A percentile compares a stretch with the other conserved stretches of the same genome.
Conservation (phyloP, 2,329 filamentous ascomycete species). For the Periconia sp. region DNA sequence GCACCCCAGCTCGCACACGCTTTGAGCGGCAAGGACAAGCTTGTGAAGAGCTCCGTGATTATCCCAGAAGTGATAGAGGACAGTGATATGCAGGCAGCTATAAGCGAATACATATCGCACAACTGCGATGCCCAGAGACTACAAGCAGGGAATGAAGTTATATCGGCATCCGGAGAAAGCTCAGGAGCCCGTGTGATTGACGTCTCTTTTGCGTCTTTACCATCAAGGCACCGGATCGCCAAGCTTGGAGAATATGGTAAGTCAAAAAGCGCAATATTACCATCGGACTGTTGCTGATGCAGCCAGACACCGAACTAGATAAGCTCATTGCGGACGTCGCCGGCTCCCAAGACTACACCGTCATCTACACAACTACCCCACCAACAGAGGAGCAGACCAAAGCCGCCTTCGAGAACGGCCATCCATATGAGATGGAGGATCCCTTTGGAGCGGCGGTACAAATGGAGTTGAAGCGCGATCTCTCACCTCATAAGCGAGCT, state of each 20-base stretch:
- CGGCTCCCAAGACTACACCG: conserved; percentile 66
- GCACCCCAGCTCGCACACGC: conserved; percentile 62
- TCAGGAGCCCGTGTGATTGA: conserved; percentile 5
- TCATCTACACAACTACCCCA: conserved; percentile 76
- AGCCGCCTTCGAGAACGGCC: conserved; percentile 23
- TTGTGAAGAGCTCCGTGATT: conserved; percentile 58
- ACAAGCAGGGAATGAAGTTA: too few species aligned
- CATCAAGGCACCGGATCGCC: conserved; percentile 1
- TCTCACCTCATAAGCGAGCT: conserved; percentile 42
- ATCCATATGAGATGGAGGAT: conserved; percentile 67
- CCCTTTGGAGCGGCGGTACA: conserved; percentile 68
- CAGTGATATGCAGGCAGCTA: conserved; percentile 53
- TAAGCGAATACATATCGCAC: conserved; percentile 47
- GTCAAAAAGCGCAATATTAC: not conserved
- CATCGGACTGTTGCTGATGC: not conserved
- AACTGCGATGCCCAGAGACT: conserved; percentile 55
- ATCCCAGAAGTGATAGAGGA: conserved; percentile 61
- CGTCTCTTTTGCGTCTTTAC: conserved; percentile 14
- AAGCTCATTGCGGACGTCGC: conserved; percentile 46
- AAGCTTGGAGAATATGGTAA: conserved; percentile 28
- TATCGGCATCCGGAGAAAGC: too few species aligned
- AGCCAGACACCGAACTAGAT: conserved; percentile 29
- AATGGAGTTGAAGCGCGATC: conserved; percentile 75
- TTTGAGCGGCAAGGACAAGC: conserved; percentile 56
- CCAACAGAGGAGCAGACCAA: conserved; percentile 38